phyloP scores from a whole-genome alignment of 2,329 filamentous ascomycete genomes.

The Neofusicoccum umdonicola region DNA sequence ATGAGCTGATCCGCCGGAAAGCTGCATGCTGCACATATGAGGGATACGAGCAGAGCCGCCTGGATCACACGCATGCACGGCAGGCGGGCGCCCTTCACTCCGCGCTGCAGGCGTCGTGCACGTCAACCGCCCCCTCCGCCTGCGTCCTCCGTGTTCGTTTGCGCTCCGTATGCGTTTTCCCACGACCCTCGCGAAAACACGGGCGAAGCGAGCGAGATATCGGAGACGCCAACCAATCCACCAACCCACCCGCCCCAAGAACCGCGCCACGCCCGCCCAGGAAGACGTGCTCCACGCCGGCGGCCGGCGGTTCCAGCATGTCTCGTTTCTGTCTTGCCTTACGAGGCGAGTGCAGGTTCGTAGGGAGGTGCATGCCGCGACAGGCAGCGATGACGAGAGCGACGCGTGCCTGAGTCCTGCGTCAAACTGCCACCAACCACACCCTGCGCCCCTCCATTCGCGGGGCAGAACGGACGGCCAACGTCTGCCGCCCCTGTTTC shows the following conservation, averaged over 20 bases:
- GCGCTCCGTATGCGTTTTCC: no score
- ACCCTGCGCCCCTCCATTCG: background rate
- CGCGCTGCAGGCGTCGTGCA: no score
- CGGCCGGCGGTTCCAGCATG: background rate
- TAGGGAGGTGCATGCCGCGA: background rate
- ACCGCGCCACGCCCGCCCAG: no score
- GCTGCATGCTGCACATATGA: background rate
- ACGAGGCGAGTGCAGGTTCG: background rate
- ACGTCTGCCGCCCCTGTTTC: background rate
- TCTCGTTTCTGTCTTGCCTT: background rate
- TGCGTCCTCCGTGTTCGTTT: background rate
- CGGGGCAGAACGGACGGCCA: background rate
- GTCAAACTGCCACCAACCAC: no score
- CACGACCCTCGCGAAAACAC: no score
- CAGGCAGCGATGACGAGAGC: background rate
- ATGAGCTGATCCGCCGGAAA: background rate
- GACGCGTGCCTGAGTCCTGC: no score
- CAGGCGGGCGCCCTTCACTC: background rate
- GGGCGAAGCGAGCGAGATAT: no score
- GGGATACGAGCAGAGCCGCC: conserved; percentile 3
- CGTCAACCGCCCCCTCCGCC: background rate
- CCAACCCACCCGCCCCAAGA: no score
- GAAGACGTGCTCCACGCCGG: no score
- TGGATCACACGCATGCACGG: background rate
- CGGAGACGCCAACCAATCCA: no score